Conservation (phyloP, 163 green algal species). For the Dunaliella salina region DNA sequence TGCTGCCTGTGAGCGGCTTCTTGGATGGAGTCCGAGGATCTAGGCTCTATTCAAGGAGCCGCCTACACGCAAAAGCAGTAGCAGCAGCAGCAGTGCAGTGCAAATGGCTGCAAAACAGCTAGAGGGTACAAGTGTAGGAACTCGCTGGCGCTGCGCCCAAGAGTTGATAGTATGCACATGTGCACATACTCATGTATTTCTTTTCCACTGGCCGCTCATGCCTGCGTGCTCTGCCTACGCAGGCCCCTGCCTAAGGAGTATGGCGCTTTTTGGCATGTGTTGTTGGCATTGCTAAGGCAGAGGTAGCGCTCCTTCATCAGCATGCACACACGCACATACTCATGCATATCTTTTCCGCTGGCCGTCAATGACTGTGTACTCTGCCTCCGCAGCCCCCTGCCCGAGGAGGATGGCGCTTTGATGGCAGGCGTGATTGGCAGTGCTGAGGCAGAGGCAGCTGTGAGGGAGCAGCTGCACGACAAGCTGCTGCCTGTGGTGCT, state of each 20-base stretch:
- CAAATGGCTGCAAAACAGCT: no score
- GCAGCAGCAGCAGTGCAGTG: no score
- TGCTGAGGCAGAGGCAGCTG: conserved; percentile 23
- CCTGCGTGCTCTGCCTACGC: not conserved
- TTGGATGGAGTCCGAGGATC: no score
- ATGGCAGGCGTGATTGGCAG: not conserved
- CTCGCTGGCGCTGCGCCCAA: no score
- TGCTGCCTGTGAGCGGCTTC: no score
- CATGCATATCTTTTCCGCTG: no score
- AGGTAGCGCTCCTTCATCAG: conserved; percentile 1
- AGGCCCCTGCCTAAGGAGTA: not conserved
- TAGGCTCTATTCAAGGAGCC: no score
- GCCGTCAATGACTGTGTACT: not conserved
- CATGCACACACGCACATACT: no score
- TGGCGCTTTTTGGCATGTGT: not conserved
- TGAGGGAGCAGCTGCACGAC: conserved; percentile 46
- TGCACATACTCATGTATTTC: no score
- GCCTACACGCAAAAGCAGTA: no score
- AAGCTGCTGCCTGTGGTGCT: conserved; percentile 58
- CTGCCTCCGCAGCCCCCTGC: not conserved
- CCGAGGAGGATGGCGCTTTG: not conserved
- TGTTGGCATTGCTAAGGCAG: not conserved
- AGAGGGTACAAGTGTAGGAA: no score
- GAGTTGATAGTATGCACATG: no score
- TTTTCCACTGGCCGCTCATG: not conserved